Evolutionary conservation across 805 yeast genomes (phyloP), one percentile per base, ranked within the genome.

Genomic region (Starmera caribaea): DNA sequence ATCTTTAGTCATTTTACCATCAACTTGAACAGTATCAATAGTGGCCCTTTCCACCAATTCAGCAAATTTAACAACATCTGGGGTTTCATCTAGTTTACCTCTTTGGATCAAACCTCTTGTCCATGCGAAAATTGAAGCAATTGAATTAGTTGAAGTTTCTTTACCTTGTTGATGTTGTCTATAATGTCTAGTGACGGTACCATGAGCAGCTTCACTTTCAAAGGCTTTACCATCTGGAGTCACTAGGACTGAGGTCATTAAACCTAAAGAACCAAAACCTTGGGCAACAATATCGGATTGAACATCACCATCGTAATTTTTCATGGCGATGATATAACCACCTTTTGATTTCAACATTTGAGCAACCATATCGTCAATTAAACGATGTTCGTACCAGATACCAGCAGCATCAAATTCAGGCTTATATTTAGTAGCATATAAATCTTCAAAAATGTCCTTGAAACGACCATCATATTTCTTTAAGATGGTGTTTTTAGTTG

Each of bases 181-280:
- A 69, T 74, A 90, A 63, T 90, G 97, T 69, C 97, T 84, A 36
- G 97, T 90, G 52, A 90, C 97, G 12, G 97, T 90, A 41, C 97
- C 97, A 62, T 90, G 97, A n/a, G 97, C 97, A 43, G 97, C 97
- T 71, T 90, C 97, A 40, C 88, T 70, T 70, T 90, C 97, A 61
- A 86, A 89, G 12, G 96, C 81, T 69, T 84, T 85, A 21, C 97
- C 97, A 63, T 90, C 97, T 38, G 97, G 94, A n/a, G 97, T 79
- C 57, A 88, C 77, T 51, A 90, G 74, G n/a, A 87, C 95, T 3
- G 97, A 90, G 28, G 97, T 88, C 97, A 90, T 90, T 52, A 90
- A 74, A 34, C 97, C 97, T 49, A 90, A 72, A 15, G 97, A 89
- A 31, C 97, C 97, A 54, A 90, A 90, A 31, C 97, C 97, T 67